These are phyloP conservation scores for Chalaropsis ovoidea DNA, from an alignment of 2,329 filamentous ascomycete genomes.

Conservation along the genomic window DNA sequence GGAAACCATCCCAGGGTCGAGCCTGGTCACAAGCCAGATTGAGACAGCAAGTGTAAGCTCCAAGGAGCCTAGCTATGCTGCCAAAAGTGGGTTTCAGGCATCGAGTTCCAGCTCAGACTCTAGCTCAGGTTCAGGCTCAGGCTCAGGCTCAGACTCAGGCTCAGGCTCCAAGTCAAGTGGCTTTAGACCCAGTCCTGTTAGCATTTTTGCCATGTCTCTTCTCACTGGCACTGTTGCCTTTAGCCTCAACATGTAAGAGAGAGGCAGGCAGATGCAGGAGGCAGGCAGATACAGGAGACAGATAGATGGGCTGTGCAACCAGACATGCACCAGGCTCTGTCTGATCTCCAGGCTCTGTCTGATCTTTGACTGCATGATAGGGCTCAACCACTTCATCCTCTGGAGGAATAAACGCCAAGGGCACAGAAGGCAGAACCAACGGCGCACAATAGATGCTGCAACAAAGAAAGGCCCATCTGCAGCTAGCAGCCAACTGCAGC, in stretches of 20 bases:
- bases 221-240: not conserved
- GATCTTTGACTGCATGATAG: too few relatives aligned
- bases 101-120: not conserved
- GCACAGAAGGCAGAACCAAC: too few relatives aligned
- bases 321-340: too few relatives aligned
- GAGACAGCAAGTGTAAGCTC: constrained; percentile 16
- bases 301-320: too few relatives aligned
- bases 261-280: not conserved
- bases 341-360: too few relatives aligned
- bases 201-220: not conserved
- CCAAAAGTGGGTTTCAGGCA: constrained; percentile 21
- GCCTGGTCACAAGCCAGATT: not conserved
- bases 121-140: not conserved
- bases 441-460: too few relatives aligned
- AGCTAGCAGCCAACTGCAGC: too few relatives aligned
- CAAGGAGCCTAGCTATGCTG: constrained; percentile 4
- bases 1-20: constrained; percentile 37
- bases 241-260: not conserved
- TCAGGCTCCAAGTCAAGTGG: constrained; percentile 2
- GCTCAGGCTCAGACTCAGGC: not conserved
- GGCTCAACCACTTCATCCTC: too few relatives aligned
- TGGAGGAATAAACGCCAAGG: too few relatives aligned
- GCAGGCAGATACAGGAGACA: too few relatives aligned
- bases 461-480: too few relatives aligned
- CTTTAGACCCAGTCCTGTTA: not conserved